Conservation (phyloP, 768 basidiomycete species). For the Boletellus ananiceps region DNA sequence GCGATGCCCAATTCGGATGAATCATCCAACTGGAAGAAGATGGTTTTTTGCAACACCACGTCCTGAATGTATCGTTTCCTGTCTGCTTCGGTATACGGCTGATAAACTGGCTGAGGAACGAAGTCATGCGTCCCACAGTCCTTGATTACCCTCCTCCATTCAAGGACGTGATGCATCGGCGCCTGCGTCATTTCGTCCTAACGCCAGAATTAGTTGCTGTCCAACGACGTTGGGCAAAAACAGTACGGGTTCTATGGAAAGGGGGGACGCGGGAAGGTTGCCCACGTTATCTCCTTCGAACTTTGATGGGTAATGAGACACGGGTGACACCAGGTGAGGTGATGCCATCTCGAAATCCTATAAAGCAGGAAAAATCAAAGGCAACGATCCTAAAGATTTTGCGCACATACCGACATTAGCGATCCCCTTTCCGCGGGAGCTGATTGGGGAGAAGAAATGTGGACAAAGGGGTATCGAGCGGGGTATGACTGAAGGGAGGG, state of each 20-base stretch:
- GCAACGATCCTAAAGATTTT: background rate
- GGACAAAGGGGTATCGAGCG: background rate
- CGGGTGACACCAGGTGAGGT: slow-evolving; percentile 12
- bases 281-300: background rate
- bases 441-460: slow-evolving; percentile 9
- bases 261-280: background rate
- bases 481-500: slow-evolving; percentile 2
- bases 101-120: slow-evolving; percentile 68
- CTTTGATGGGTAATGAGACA: slow-evolving; percentile 2
- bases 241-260: slow-evolving; percentile 11
- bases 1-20: slow-evolving; percentile 58
- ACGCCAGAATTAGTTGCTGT: background rate
- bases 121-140: slow-evolving; percentile 40
- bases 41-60: slow-evolving; percentile 56
- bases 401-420: slow-evolving; percentile 9
- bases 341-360: slow-evolving; percentile 11
- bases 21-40: slow-evolving; percentile 54
- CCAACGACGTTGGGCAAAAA: background rate
- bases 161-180: slow-evolving; percentile 23
- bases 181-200: slow-evolving; percentile 21
- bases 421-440: slow-evolving; percentile 1
- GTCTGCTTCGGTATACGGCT: slow-evolving; percentile 74
- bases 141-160: slow-evolving; percentile 22
- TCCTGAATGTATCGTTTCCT: slow-evolving; percentile 73
- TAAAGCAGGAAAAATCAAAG: background rate